phyloP scores from a whole-genome alignment of 441 rosid genomes.

The Gossypium davidsonii region DNA sequence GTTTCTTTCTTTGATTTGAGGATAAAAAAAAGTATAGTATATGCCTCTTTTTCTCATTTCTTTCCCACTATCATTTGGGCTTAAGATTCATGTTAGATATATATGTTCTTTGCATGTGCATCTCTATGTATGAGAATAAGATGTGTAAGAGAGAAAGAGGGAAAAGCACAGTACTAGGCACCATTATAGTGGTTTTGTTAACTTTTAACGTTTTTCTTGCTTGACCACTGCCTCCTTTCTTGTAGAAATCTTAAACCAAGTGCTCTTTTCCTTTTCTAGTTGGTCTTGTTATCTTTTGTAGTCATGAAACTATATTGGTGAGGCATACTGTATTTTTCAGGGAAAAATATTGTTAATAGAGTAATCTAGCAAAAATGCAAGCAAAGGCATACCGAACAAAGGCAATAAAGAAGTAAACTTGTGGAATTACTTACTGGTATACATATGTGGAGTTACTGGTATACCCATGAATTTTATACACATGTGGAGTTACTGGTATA shows the following conservation, averaged over 20 bases:
- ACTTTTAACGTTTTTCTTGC: background rate
- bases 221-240: background rate
- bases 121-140: background rate
- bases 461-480: too few species aligned
- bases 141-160: background rate
- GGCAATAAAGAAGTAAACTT: too few species aligned
- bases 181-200: background rate
- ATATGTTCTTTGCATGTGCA: background rate
- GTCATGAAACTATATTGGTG: background rate
- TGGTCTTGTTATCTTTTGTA: background rate
- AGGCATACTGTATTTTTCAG: background rate
- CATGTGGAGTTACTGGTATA: too few species aligned
- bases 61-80: background rate
- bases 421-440: too few species aligned
- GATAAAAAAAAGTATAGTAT: background rate
- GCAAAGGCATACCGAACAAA: too few species aligned
- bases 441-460: too few species aligned
- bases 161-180: background rate
- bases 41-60: background rate
- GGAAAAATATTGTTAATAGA: background rate
- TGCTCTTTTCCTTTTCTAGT: background rate
- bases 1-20: conserved; percentile 1
- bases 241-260: conserved; percentile 2
- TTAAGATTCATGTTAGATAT: background rate
- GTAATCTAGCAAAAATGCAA: background rate